phyloP scores from a whole-genome alignment of 371 early-diverging fungal species.

The Dinochytrium kinnereticum region DNA sequence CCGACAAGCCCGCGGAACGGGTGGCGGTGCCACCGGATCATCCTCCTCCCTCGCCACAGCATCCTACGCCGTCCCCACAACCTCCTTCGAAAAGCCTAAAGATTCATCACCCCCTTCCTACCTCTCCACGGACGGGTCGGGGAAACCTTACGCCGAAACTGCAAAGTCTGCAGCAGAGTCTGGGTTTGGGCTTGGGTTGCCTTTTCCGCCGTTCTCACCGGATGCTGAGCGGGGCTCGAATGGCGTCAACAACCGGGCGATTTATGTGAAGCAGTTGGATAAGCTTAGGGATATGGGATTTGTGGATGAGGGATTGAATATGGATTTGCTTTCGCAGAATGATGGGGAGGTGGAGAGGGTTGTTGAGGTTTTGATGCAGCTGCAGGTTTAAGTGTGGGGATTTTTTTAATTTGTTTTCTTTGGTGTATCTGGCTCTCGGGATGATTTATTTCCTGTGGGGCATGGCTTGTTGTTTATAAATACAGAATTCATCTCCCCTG shows the following conservation, averaged over 20 bases:
- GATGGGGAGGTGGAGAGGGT: conserved; percentile 36
- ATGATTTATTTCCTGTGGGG: too few species aligned
- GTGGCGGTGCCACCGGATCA: background rate
- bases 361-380: conserved; percentile 27
- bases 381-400: too few species aligned
- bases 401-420: too few species aligned
- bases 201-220: background rate
- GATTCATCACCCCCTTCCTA: background rate
- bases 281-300: conserved; percentile 34
- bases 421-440: too few species aligned
- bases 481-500: too few species aligned
- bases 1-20: background rate
- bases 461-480: too few species aligned
- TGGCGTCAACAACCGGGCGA: background rate
- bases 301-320: conserved; percentile 17
- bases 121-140: background rate
- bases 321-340: conserved; percentile 21
- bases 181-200: conserved; percentile 18
- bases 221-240: conserved; percentile 2
- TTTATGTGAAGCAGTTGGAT: conserved; percentile 14
- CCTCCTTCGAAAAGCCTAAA: background rate
- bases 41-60: background rate
- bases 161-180: conserved; percentile 1
- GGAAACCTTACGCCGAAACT: background rate
- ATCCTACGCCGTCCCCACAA: background rate